Conservation (phyloP, 2,329 filamentous ascomycete species). For the Botrytis cinerea region DNA sequence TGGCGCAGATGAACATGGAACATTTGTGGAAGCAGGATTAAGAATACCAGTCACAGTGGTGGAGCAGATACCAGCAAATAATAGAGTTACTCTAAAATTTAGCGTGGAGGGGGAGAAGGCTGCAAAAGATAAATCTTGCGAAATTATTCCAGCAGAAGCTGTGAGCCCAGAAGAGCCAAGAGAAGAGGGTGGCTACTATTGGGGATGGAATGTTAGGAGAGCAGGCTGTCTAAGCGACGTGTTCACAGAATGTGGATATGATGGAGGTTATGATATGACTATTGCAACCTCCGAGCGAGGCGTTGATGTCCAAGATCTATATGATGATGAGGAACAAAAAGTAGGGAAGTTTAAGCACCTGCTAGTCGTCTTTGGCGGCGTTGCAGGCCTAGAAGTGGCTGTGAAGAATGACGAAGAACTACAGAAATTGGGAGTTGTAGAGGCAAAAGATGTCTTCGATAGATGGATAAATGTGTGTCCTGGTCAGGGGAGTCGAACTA, state of each 20-base stretch:
- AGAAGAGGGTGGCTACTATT: slow-evolving; percentile 79
- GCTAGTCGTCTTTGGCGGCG: slow-evolving; percentile 77
- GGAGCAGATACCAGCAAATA: slow-evolving; percentile 62
- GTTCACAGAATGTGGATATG: slow-evolving; percentile 74
- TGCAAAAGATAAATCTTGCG: slow-evolving; percentile 29
- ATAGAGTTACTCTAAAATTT: slow-evolving; percentile 73
- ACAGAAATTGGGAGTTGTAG: slow-evolving; percentile 57
- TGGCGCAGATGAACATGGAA: slow-evolving; percentile 48
- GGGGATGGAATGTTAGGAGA: slow-evolving; percentile 75
- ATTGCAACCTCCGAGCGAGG: slow-evolving; percentile 81
- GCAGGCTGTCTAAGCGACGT: slow-evolving; percentile 68
- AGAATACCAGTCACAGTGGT: slow-evolving; percentile 51
- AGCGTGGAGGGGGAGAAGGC: slow-evolving; percentile 48
- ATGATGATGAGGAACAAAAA: slow-evolving; percentile 35
- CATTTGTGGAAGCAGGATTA: slow-evolving; percentile 60
- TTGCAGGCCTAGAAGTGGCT: slow-evolving; percentile 76
- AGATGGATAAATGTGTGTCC: slow-evolving; percentile 81
- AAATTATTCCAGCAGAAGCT: slow-evolving; percentile 51
- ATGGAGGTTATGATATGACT: slow-evolving; percentile 78
- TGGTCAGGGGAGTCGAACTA: slow-evolving; percentile 77
- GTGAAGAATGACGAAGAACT: slow-evolving; percentile 63
- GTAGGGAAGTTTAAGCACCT: slow-evolving; percentile 64
- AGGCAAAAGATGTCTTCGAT: slow-evolving; percentile 73
- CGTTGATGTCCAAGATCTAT: slow-evolving; percentile 45
- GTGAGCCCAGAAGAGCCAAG: slow-evolving; percentile 70